Conservation (phyloP, 768 basidiomycete species). For the Hericium coralloides region DNA sequence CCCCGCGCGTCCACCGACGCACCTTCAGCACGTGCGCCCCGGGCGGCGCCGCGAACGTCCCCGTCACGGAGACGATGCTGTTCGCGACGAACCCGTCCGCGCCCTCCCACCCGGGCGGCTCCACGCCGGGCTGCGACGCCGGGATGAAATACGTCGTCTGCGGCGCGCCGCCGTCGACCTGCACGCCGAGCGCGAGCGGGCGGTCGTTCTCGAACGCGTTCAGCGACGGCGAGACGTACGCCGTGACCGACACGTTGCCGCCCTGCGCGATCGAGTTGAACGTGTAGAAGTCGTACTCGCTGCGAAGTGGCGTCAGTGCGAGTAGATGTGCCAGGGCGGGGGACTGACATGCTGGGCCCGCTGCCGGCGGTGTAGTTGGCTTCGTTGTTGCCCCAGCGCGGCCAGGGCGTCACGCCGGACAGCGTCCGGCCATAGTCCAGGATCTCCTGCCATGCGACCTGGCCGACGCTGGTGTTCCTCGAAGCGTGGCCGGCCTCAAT, state of each 20-base stretch:
- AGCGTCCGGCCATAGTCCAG: slow-evolving; percentile 52
- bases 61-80: slow-evolving; percentile 33
- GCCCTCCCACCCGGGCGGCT: slow-evolving; percentile 9
- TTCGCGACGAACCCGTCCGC: slow-evolving; percentile 40
- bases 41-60: slow-evolving; percentile 26
- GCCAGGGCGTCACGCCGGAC: slow-evolving; percentile 55
- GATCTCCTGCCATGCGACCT: slow-evolving; percentile 49
- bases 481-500: slow-evolving; percentile 58
- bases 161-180: slow-evolving; percentile 34
- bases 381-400: slow-evolving; percentile 36
- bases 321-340: too few species aligned
- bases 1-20: too few species aligned
- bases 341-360: slow-evolving; percentile 48
- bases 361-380: slow-evolving; percentile 48
- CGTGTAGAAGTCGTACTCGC: not conserved
- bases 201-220: slow-evolving; percentile 41
- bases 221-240: slow-evolving; percentile 42
- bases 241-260: slow-evolving; percentile 17
- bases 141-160: slow-evolving; percentile 40
- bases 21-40: not conserved
- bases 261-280: not conserved
- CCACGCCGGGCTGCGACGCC: slow-evolving; percentile 38
- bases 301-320: too few species aligned
- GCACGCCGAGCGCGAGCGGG: slow-evolving; percentile 42
- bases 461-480: slow-evolving; percentile 35